Conservation (phyloP, 306 rosid species). For the Boehmeria nivea region DNA sequence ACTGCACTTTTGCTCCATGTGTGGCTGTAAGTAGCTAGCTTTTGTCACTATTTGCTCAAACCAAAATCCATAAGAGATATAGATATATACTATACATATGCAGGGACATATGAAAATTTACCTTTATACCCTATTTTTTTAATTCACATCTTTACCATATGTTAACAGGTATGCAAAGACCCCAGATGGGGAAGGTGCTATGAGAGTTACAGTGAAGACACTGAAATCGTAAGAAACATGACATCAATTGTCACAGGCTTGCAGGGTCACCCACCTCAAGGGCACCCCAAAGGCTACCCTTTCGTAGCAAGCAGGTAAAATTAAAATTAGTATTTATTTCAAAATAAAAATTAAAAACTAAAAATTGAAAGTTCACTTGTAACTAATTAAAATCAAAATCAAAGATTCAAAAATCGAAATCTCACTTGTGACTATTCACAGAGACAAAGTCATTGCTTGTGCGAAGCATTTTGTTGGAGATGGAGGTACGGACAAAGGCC, state of each 20-base stretch:
- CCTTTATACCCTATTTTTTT: too few relatives aligned
- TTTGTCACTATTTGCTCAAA: too few relatives aligned
- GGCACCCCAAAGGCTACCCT: conserved; percentile 61
- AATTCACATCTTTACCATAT: conserved; percentile 3
- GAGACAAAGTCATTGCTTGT: conserved; percentile 59
- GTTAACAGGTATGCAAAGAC: conserved; percentile 61
- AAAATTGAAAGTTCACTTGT: not conserved
- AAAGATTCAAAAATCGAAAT: not conserved
- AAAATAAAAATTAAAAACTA: not conserved
- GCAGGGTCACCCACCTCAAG: conserved; percentile 65
- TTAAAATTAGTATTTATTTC: not conserved
- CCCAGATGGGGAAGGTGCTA: conserved; percentile 85
- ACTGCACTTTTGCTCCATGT: conserved; percentile 69
- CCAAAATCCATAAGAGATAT: too few relatives aligned
- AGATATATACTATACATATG: too few relatives aligned
- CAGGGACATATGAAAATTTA: too few relatives aligned
- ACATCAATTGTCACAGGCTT: conserved; percentile 60
- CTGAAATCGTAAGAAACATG: conserved; percentile 69
- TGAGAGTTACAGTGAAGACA: conserved; percentile 69
- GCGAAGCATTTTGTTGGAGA: conserved; percentile 92
- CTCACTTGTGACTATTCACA: conserved; percentile 13
- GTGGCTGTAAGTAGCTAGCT: conserved; percentile 55
- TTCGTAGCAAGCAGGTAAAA: conserved; percentile 66
- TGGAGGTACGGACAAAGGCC: conserved; percentile 60
- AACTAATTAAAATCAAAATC: not conserved